These are phyloP conservation scores for Vitis vinifera DNA, from an alignment of 164 flowering plant species.

Conservation along the genomic window DNA sequence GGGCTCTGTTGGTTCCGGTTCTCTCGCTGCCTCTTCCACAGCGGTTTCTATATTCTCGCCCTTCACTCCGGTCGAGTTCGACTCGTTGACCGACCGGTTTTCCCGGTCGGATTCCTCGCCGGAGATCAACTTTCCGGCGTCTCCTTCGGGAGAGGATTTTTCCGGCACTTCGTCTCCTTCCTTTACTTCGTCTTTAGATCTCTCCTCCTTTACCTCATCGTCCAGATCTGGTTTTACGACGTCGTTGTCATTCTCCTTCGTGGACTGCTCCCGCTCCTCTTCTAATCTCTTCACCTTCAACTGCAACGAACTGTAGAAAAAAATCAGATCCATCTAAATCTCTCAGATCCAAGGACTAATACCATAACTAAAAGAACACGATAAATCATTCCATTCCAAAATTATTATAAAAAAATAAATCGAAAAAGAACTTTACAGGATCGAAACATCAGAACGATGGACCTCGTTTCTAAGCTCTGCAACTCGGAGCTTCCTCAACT, in stretches of 20 bases:
- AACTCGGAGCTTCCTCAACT: conserved; percentile 66
- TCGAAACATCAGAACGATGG: conserved; percentile 70
- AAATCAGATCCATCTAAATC: conserved; percentile 3
- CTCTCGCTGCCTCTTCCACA: conserved; percentile 8
- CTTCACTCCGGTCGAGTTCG: conserved; percentile 58
- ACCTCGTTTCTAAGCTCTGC: conserved; percentile 76
- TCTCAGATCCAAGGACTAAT: conserved; percentile 11
- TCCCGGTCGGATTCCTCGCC: conserved; percentile 52
- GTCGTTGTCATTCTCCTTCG: conserved; percentile 14
- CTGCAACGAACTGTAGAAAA: conserved; percentile 67
- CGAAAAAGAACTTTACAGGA: conserved; percentile 49
- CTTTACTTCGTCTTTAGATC: conserved; percentile 2
- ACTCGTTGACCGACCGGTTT: conserved; percentile 71
- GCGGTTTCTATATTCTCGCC: conserved; percentile 15
- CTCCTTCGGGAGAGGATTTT: conserved; percentile 9
- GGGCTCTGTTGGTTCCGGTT: conserved; percentile 22
- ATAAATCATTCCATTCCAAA: neutral
- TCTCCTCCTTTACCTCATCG: conserved; percentile 1
- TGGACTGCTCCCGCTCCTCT: conserved; percentile 58
- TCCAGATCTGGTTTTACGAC: conserved; percentile 58
- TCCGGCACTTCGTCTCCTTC: conserved; percentile 5
- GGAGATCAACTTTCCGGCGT: conserved; percentile 17
- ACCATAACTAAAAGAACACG: neutral
- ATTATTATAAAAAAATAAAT: neutral
- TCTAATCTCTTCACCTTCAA: conserved; percentile 67